Evolutionary conservation across 345 rosid species (phyloP).

Genomic region (Lepidium aucheri): DNA sequence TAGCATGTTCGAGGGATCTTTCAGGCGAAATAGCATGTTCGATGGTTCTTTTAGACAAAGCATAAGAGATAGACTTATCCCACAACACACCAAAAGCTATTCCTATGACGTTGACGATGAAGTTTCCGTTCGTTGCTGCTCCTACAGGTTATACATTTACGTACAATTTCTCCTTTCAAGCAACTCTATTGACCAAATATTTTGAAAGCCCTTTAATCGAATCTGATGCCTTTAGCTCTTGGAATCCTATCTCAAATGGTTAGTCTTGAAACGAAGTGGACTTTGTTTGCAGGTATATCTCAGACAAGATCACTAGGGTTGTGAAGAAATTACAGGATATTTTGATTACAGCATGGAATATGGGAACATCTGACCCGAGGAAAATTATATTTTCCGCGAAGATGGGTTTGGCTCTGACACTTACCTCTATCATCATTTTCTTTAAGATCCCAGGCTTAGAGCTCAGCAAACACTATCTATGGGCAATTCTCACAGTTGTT

Average conservation of each 20-base stretch:
- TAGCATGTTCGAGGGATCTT: constrained; percentile 26
- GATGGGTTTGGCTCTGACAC: constrained; percentile 73
- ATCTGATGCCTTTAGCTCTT: not conserved
- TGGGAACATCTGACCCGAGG: constrained; percentile 78
- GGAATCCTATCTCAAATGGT: not conserved
- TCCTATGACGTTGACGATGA: not conserved
- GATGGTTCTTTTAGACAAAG: constrained; percentile 27
- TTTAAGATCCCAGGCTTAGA: constrained; percentile 47
- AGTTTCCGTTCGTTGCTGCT: constrained; percentile 12
- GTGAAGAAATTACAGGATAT: constrained; percentile 13
- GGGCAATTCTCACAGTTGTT: constrained; percentile 85
- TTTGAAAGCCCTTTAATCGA: not conserved
- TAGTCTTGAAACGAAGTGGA: not conserved
- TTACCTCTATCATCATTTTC: constrained; percentile 55
- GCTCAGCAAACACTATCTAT: constrained; percentile 55
- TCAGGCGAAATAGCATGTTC: constrained; percentile 27
- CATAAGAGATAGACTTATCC: constrained; percentile 24
- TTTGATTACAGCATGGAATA: constrained; percentile 37
- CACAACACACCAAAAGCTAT: constrained; percentile 4
- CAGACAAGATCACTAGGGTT: constrained; percentile 13
- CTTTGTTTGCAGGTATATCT: constrained; percentile 19
- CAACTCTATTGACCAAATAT: not conserved
- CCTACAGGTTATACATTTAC: constrained; percentile 24
- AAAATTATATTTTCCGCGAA: constrained; percentile 70
- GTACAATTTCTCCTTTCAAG: not conserved